Evolutionary conservation across 73 alveolate genomes (phyloP).

Genomic region (Blepharisma stoltei): DNA sequence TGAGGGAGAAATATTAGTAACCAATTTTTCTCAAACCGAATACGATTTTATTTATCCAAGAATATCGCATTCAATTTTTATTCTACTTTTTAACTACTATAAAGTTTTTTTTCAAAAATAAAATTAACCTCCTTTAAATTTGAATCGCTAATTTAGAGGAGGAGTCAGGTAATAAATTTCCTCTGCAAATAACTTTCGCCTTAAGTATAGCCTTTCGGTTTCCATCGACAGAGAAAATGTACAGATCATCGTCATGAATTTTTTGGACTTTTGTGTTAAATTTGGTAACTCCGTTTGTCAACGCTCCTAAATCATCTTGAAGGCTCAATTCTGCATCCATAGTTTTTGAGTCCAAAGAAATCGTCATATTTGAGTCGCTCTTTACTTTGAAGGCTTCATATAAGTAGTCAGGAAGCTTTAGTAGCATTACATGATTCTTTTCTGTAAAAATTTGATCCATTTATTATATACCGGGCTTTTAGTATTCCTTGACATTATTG

Average conservation of each 20-base stretch:
- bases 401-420: not conserved
- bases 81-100: too few relatives aligned
- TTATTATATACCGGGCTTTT: too few relatives aligned
- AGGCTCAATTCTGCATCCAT: not conserved
- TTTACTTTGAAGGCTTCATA: not conserved
- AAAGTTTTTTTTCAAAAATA: too few relatives aligned
- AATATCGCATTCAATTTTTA: too few relatives aligned
- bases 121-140: too few relatives aligned
- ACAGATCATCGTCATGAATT: not conserved
- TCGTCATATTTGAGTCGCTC: not conserved
- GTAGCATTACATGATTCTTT: not conserved
- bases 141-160: not conserved
- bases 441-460: not conserved
- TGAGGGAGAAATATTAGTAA: too few relatives aligned
- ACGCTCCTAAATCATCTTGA: not conserved
- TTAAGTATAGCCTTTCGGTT: not conserved
- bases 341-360: not conserved
- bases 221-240: conserved; percentile 1
- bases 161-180: not conserved
- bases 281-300: not conserved
- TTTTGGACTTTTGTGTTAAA: not conserved
- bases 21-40: too few relatives aligned
- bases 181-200: not conserved
- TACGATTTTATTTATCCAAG: too few relatives aligned
- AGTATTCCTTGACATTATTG: too few relatives aligned